Evolutionary conservation across 352 stramenopile species (phyloP), one percentile per base, ranked within the genome.

Genomic region (Elongisporangium anandrum): DNA sequence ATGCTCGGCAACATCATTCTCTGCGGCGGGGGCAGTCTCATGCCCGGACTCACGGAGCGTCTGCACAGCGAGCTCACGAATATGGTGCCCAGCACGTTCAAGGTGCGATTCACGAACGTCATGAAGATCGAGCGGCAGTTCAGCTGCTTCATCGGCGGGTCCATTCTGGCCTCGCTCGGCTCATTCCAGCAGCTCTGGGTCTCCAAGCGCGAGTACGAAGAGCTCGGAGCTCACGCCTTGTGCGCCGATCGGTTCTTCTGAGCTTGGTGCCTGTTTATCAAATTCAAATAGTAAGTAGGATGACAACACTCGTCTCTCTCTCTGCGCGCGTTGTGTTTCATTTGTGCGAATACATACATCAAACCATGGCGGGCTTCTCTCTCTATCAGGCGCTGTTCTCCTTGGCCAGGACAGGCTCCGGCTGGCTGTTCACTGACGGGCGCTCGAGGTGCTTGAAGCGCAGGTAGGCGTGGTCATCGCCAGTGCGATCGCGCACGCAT

Each of bases 101-200:
- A 95, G 57, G 73, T 94, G 55, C 82, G 87, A n/a, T 90, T 96
- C 61, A 92, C 83, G 59, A 85, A 72, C 50, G 79, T 88, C 17
- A 87, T 80, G 57, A 87, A 89, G 65, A 75, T 95, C 63, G 86
- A 96, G 72, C 75, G 81, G 17, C 81, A 94, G 73, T 95, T 95
- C 50, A 95, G 84, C 52, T 80, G 81, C 56, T 96, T 94, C 70
- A 96, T 95, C 54, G 87, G 87, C 24, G 87, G 85, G 19, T 94
- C 82, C 52, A 94, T 96, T 56, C 70, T 96, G 23, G 87, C 87
- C 39, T 94, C 84, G 53, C 73, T 96, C 34, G 85, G 85, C 8
- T 94, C 86, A 5, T 96, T 96, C 65, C 85, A 96, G 73, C 86
- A 95, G 53, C 68, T 96, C 2, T 96, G 87, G 87, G 73, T 95